A percentile compares a stretch with the other conserved stretches of the same genome.
Conservation (phyloP, 2,329 filamentous ascomycete genomes). For the Aspergillus novoparasiticus region DNA sequence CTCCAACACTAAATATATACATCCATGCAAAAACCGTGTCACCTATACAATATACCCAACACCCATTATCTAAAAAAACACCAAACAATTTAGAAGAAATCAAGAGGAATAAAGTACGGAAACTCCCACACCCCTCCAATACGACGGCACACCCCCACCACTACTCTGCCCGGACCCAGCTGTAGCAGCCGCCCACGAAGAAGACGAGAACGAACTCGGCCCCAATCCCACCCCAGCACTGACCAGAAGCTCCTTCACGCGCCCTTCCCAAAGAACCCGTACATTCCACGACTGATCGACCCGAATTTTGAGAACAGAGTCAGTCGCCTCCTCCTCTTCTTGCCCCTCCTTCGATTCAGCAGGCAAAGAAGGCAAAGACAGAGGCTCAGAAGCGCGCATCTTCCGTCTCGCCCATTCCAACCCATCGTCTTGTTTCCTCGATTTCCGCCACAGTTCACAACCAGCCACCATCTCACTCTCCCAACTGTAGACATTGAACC, state of each 20-base stretch:
- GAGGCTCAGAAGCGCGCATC: conserved; percentile 33
- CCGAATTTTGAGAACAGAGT: conserved; percentile 85
- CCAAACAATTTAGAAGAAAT: conserved; percentile 9
- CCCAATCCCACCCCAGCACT: conserved; percentile 87
- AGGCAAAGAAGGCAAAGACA: conserved; percentile 16
- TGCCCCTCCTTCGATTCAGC: background rate
- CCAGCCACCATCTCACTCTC: conserved; percentile 92
- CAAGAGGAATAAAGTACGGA: conserved; percentile 47
- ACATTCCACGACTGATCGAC: conserved; percentile 87
- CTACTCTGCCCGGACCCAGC: conserved; percentile 26
- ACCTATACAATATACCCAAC: background rate
- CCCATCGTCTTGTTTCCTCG: conserved; percentile 50
- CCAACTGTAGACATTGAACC: conserved; percentile 98
- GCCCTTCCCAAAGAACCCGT: conserved; percentile 87
- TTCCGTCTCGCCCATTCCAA: conserved; percentile 45
- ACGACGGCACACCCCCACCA: conserved; percentile 35
- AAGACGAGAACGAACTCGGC: conserved; percentile 42
- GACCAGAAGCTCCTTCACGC: conserved; percentile 89
- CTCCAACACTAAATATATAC: conserved; percentile 6
- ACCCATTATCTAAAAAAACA: background rate
- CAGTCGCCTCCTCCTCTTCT: conserved; percentile 64
- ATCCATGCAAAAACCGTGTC: conserved; percentile 2
- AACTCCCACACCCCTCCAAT: conserved; percentile 46
- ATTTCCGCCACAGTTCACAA: conserved; percentile 80
- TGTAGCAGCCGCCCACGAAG: conserved; percentile 28